Percentiles rank a stretch among this genome's conserved stretches.
These are phyloP conservation scores for Carex parvula DNA, from an alignment of 176 grass and related monocot genomes.

Conservation along the genomic window DNA sequence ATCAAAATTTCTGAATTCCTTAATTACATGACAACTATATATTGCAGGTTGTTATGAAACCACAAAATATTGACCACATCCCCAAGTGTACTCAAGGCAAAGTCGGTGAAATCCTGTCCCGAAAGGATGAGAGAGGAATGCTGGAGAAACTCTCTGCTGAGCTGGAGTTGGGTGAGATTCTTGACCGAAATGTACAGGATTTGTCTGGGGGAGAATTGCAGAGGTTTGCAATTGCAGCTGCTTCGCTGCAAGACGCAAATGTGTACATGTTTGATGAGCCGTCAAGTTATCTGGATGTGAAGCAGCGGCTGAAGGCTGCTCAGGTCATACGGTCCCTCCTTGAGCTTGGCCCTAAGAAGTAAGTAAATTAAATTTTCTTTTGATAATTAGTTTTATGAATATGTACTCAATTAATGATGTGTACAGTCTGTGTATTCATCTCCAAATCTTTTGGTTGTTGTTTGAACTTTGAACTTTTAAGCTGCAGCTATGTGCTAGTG, in stretches of 20 bases:
- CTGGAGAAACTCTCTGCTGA: slow-evolving; percentile 66
- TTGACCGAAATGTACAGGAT: slow-evolving; percentile 79
- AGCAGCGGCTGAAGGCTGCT: slow-evolving; percentile 91
- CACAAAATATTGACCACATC: slow-evolving; percentile 91
- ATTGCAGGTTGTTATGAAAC: slow-evolving; percentile 82
- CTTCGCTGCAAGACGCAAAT: slow-evolving; percentile 75
- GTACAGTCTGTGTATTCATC: too few species aligned
- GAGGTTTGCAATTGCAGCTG: slow-evolving; percentile 88
- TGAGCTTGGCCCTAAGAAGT: slow-evolving; percentile 79
- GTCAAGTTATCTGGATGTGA: slow-evolving; percentile 86
- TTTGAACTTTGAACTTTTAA: neutral
- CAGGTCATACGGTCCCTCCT: slow-evolving; percentile 70
- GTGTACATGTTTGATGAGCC: slow-evolving; percentile 92
- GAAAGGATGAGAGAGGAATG: slow-evolving; percentile 74
- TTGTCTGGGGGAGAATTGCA: slow-evolving; percentile 88
- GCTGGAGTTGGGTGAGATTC: slow-evolving; percentile 80
- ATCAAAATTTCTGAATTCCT: neutral
- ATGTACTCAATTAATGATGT: neutral
- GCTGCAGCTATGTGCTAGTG: slow-evolving; percentile 81
- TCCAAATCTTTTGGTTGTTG: neutral
- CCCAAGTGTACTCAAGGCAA: slow-evolving; percentile 89
- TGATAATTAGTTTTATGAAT: slow-evolving; percentile 7
- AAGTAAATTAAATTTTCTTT: neutral
- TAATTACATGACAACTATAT: neutral
- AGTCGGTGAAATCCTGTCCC: slow-evolving; percentile 63